Base-by-base conservation (phyloP, 139 green algal genomes). In the Chlorella sp. region DNA sequence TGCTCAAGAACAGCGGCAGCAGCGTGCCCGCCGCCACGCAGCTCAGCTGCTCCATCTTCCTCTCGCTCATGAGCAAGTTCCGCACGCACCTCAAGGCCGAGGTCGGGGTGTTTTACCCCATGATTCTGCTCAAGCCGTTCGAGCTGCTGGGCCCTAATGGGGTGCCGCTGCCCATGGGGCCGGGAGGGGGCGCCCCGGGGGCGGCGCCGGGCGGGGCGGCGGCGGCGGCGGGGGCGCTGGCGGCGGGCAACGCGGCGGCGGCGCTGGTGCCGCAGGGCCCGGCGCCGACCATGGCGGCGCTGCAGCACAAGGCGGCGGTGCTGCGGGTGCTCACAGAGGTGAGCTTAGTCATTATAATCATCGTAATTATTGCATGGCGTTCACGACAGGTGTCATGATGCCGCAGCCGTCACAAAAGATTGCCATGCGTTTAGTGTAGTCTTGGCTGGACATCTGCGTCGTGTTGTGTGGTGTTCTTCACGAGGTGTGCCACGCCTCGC, bases 51-150 rank as follows among this genome's bases (percentile, higher is more conserved):
- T 94, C 87, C 81, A 98, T 99, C 79, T 98, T 99, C 84, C 76
- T 94, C 35, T 91, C 85, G 17, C 82, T 99, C 2, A 78, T 98
- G 51, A 42, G 63, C 74, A 77, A 83, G 33, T 99, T 97, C 74
- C 81, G 95, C 23, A 62, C 77, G 3, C 72, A 73, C 5, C 80
- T 99, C 30, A 99, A 99, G 82, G 91, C 90, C 2, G 91, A 96
- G 81, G 75, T 80, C 69, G 93, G 92, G 26, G 93, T 98, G 22
- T 99, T 99, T 83, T 97, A 96, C 79, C 95, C 95, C 71, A 97
- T 98, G 89, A 92, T 99, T 50, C 69, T 98, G 67, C 86, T 99
- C 60, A 92, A 92, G 35, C 84, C 90, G 10, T 74, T 89, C 59
- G 83, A 89, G 71, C 77, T n/a, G n/a, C n/a, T n/a, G n/a, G n/a